Conservation (phyloP, 2,329 filamentous ascomycete species). For the Ambrosiella cleistominuta region DNA sequence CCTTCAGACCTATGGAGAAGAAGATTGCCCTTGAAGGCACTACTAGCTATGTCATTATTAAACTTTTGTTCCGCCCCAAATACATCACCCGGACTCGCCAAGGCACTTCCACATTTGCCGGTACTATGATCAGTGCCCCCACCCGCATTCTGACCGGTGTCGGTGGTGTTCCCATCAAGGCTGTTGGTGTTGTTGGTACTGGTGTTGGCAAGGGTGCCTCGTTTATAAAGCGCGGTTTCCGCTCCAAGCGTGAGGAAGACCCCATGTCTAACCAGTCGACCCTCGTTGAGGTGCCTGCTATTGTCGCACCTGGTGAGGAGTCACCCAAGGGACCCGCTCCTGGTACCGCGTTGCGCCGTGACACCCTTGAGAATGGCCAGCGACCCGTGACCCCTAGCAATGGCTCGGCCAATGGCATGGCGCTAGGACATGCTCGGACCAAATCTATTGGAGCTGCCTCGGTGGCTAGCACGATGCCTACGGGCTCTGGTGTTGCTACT, state of each 20-base stretch:
- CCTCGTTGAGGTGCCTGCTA: constrained; percentile 24
- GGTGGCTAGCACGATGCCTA: constrained; percentile 43
- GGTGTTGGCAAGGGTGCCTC: constrained; percentile 78
- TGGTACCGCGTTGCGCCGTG: constrained; percentile 19
- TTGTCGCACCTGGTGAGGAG: constrained; percentile 16
- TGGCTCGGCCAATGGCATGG: constrained; percentile 18
- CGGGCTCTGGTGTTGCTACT: constrained; percentile 55
- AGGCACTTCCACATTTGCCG: constrained; percentile 82
- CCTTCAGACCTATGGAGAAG: constrained; percentile 65
- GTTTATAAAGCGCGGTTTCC: constrained; percentile 75
- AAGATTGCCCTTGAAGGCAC: constrained; percentile 69
- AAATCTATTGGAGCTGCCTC: constrained; percentile 49
- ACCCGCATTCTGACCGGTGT: constrained; percentile 72
- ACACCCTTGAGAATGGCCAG: constrained; percentile 14
- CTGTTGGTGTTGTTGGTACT: constrained; percentile 55
- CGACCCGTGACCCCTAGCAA: constrained; percentile 10
- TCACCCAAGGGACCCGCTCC: constrained; percentile 14
- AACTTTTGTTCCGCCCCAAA: constrained; percentile 79
- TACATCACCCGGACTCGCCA: constrained; percentile 77
- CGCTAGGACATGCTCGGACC: constrained; percentile 29
- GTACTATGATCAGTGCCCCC: constrained; percentile 67
- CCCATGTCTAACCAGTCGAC: constrained; percentile 28
- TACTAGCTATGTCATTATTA: constrained; percentile 65
- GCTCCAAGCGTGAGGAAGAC: constrained; percentile 47
- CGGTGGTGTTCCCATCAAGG: constrained; percentile 81